Evolutionary conservation across 306 rosid genomes (phyloP).

Genomic region (Castanopsis chinensis): DNA sequence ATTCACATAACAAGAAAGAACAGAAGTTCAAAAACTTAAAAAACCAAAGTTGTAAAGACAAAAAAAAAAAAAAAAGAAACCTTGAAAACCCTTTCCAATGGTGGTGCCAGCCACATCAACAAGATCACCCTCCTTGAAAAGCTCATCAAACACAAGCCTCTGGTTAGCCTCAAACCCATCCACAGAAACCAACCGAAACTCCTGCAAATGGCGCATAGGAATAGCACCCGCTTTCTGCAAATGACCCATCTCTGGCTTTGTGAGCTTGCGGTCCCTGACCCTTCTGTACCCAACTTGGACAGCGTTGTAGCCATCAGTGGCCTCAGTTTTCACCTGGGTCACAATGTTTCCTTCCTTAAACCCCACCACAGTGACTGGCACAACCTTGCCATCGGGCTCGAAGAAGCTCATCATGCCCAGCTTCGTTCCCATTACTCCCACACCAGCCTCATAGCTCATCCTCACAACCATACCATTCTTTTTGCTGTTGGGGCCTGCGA

Average conservation of each 20-base stretch:
- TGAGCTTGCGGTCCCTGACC: constrained; percentile 73
- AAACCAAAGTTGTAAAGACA: background rate
- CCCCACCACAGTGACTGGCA: constrained; percentile 89
- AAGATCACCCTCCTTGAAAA: constrained; percentile 88
- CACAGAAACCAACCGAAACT: constrained; percentile 67
- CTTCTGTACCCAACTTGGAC: constrained; percentile 88
- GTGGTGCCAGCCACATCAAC: constrained; percentile 94
- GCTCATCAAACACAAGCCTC: constrained; percentile 47
- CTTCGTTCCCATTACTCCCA: constrained; percentile 92
- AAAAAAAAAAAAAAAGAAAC: constrained; percentile 14
- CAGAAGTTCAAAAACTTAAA: background rate
- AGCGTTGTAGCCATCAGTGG: constrained; percentile 78
- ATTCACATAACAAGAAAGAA: background rate
- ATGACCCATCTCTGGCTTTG: constrained; percentile 89
- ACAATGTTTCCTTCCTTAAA: constrained; percentile 94
- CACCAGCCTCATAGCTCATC: constrained; percentile 88
- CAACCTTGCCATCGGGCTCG: constrained; percentile 63
- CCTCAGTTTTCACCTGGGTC: constrained; percentile 76
- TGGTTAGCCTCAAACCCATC: constrained; percentile 68
- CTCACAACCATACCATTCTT: constrained; percentile 10
- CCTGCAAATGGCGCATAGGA: constrained; percentile 94
- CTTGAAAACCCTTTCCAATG: constrained; percentile 96
- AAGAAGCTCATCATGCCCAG: constrained; percentile 95
- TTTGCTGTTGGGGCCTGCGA: background rate
- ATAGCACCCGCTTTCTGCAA: constrained; percentile 73